Base-by-base conservation (phyloP, 2,329 filamentous ascomycete genomes). In the Emmonsiellopsis sp. region DNA sequence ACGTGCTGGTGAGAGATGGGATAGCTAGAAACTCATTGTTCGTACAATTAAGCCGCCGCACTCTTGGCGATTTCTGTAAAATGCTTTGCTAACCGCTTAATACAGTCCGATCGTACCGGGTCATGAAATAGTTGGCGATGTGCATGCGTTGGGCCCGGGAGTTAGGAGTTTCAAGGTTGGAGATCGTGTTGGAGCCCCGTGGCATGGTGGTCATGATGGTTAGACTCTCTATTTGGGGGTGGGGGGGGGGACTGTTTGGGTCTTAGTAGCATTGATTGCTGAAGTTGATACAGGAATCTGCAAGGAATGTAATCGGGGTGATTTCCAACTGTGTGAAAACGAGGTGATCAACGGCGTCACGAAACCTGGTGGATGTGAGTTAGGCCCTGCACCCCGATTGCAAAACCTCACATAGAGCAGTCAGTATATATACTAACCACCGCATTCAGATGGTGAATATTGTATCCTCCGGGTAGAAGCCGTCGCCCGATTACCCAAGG, bases 281-380 rank as follows among this genome's bases (percentile, higher is more conserved):
- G 11, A 39, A 21, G 32, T 11, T 37, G 45, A 40, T 40, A 10
- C 46, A 78, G 83, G 82, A 2, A 71, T 70, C 1, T 90, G 87
- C 71, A 76, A 75, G 39, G 64, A 77, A 10, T 91, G 87, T 69
- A 77, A 78, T 52, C 75, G 79, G 13, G 82, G 81, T 1, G 66
- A 79, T 27, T 87, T 80, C 70, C 84, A 90, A 65, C 83, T 84
- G 68, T 91, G 87, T 68, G 74, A 81, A n/a, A 79, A 83, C 58
- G 71, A 64, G 49, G 66, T 68, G 0, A 65, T 88, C 62, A 90
- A 88, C 64, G 87, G 87, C 11, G 77, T 87, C 3, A 79, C 71
- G 3, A 71, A 71, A 37, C 76, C 87, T 58, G 87, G 87, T 51
- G 87, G 86, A 37, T 89, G 74, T 76, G 61, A 61, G 71, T 59